These are phyloP conservation scores for Cadophora sp. DNA, from an alignment of 2,329 filamentous ascomycete species.

Conservation along the genomic window DNA sequence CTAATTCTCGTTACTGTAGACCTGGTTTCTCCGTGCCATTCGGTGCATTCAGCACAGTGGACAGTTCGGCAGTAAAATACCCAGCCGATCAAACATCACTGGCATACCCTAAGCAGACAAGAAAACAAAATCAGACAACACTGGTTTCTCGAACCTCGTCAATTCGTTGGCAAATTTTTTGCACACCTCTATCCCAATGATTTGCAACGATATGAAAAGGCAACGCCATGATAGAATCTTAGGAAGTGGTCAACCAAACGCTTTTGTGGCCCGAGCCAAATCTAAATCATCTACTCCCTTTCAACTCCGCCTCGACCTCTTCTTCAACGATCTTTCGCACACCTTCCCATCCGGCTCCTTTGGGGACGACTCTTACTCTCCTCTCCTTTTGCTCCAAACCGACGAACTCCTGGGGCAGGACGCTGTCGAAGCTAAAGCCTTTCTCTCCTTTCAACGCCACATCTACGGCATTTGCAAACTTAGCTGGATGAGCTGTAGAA, in stretches of 20 bases:
- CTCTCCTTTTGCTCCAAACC: slow-evolving; percentile 79
- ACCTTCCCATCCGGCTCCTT: slow-evolving; percentile 70
- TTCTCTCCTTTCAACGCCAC: slow-evolving; percentile 73
- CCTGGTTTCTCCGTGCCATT: neutral
- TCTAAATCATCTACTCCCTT: slow-evolving; percentile 46
- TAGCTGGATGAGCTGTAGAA: slow-evolving; percentile 93
- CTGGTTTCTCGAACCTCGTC: neutral
- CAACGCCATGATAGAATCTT: neutral
- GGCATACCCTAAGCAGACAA: no score
- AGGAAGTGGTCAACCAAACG: slow-evolving; percentile 8
- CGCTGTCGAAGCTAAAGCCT: slow-evolving; percentile 79
- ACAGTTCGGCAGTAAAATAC: neutral
- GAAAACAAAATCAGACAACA: neutral
- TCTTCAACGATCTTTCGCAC: slow-evolving; percentile 78
- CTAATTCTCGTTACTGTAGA: neutral
- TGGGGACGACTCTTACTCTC: slow-evolving; percentile 72
- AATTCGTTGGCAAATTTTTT: neutral
- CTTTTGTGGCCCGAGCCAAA: slow-evolving; percentile 45
- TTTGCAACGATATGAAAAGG: neutral
- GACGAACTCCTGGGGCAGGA: slow-evolving; percentile 82
- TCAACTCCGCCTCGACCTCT: slow-evolving; percentile 72
- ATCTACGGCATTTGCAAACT: slow-evolving; percentile 88
- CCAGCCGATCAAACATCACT: neutral
- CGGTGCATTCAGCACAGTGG: neutral
- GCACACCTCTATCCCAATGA: slow-evolving; percentile 2